Base-by-base conservation (phyloP, 139 green algal species). In the Coccomyxa sp. region DNA sequence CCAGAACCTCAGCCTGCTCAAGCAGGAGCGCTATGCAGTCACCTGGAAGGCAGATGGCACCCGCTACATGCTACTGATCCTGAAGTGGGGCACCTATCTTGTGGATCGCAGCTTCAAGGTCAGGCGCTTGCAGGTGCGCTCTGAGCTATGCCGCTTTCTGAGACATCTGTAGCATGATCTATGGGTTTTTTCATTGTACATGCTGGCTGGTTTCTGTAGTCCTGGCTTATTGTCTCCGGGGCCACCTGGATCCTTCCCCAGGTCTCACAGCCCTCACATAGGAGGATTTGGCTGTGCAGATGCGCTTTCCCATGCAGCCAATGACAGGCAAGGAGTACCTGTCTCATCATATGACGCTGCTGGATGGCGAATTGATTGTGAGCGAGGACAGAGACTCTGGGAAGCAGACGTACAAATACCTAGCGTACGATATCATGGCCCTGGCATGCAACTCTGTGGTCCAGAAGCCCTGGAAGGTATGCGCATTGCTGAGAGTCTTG, bases 361-460 rank as follows among this genome's bases (percentile, higher is more conserved):
- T 98, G 81, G 96, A 99, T 78, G 96, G 96, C 7, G 96, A 99
- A 85, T 98, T 98, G 95, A 89, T 98, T 33, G 83, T 98, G 41
- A 94, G 98, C 79, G 80, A 90, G n/a, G 87, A 94, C 68, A 39
- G 81, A 34, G 70, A 78, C n/a, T 80, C 85, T 0, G 81, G 78
- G 55, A 75, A 74, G 70, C 73, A 86, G 37, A 81, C 44, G 33
- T 79, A 94, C 10, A 83, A 90, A 29, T 97, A 91, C 82, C 84
- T 97, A 54, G 88, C 92, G 33, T 99, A 99, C 75, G 96, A 99
- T 82, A 39, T 93, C 18, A 93, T 97, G 84, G 79, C 89, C 73
- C 76, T 97, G 29, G 88, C 91, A 70, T 81, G 85, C 4, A 73
- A 83, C 24, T 55, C 72, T 6, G 38, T 97, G 4, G 58, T 85